A percentile compares a stretch with the other conserved stretches of the same genome.
phyloP scores from a whole-genome alignment of 139 green algal species.

The Nannochloris sp. region DNA sequence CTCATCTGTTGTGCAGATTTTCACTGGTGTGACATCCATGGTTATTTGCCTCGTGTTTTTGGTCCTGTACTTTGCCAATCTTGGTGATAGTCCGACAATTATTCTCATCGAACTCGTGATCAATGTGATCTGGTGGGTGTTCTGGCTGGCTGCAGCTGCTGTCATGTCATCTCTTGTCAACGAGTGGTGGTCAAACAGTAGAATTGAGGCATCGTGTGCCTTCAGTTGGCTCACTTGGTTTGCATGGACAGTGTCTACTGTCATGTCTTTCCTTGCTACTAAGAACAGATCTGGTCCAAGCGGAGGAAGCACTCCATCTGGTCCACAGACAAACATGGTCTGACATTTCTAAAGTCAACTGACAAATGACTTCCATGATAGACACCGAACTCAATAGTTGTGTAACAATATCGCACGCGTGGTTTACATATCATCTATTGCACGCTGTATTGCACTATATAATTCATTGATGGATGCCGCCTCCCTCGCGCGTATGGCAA shows the following conservation, averaged over 20 bases:
- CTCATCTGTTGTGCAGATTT: neutral
- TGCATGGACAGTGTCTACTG: constrained; percentile 1
- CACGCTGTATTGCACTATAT: neutral
- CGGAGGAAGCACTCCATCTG: too few relatives aligned
- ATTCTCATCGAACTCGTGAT: constrained; percentile 4
- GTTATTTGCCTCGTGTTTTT: constrained; percentile 10
- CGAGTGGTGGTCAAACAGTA: too few relatives aligned
- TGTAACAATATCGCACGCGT: too few relatives aligned
- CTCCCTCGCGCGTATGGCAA: neutral
- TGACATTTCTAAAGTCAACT: too few relatives aligned
- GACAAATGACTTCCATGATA: too few relatives aligned
- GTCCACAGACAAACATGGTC: too few relatives aligned
- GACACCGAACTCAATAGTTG: too few relatives aligned
- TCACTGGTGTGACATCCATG: constrained; percentile 12
- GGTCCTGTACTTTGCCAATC: neutral
- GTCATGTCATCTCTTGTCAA: neutral
- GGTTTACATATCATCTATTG: too few relatives aligned
- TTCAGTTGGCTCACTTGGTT: constrained; percentile 8
- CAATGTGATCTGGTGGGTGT: constrained; percentile 6
- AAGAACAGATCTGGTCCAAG: neutral
- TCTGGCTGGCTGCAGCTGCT: constrained; percentile 10
- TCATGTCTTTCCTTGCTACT: neutral
- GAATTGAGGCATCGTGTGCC: neutral
- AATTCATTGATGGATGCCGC: neutral
- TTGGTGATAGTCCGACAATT: constrained; percentile 3